These are phyloP conservation scores for Globisporangium abappressorium DNA, from an alignment of 352 stramenopile genomes.

Conservation along the genomic window DNA sequence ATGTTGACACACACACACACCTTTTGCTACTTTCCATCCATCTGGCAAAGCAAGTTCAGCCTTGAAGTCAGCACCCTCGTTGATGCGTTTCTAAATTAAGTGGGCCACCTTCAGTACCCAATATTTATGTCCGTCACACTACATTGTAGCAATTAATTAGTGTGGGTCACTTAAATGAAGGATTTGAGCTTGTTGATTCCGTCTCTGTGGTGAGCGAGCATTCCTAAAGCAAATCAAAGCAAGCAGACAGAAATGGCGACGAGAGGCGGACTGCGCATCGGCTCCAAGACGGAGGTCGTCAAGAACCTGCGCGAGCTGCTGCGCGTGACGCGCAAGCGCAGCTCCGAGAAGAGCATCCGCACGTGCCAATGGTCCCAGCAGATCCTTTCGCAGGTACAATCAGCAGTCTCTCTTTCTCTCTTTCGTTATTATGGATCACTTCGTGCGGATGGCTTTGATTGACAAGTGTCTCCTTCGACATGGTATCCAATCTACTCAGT, in stretches of 20 bases:
- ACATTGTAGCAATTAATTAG: background rate
- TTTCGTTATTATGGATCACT: background rate
- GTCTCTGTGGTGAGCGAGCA: background rate
- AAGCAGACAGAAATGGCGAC: constrained; percentile 41
- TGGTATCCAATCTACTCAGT: constrained; percentile 33
- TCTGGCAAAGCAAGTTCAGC: background rate
- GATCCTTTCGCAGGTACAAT: constrained; percentile 64
- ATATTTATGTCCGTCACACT: background rate
- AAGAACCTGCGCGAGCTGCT: constrained; percentile 76
- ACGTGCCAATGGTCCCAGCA: constrained; percentile 72
- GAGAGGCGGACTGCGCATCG: constrained; percentile 58
- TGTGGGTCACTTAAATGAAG: background rate
- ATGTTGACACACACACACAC: too few species aligned
- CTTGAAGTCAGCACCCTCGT: background rate
- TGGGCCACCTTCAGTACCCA: background rate
- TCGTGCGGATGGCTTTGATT: background rate
- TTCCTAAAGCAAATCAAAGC: constrained; percentile 3
- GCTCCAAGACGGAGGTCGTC: constrained; percentile 77
- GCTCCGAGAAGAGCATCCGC: constrained; percentile 38
- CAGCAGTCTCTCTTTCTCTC: background rate
- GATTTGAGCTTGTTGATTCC: background rate
- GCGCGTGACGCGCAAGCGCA: constrained; percentile 59
- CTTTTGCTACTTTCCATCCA: too few species aligned
- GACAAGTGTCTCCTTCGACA: background rate
- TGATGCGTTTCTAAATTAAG: background rate